These are phyloP conservation scores for Yarrowia phangngaensis DNA, from an alignment of 805 yeast genomes.

Conservation along the genomic window DNA sequence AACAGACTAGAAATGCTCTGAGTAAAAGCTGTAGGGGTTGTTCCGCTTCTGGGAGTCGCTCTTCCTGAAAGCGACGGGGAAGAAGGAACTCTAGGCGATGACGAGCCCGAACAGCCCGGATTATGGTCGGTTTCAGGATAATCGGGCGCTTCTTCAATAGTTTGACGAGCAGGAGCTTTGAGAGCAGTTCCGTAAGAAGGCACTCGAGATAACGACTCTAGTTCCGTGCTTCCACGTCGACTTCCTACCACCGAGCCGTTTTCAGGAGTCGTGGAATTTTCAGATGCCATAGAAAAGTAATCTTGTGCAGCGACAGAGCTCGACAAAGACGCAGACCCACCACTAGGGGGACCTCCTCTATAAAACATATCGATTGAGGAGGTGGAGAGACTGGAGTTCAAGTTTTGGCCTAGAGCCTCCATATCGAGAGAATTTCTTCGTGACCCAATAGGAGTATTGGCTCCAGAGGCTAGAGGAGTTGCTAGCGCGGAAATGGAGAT, in stretches of 20 bases:
- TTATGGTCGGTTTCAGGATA: conserved; percentile 43
- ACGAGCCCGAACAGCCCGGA: conserved; percentile 32
- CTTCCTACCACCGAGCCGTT: not conserved
- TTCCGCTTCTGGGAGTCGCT: conserved; percentile 14
- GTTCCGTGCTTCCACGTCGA: conserved; percentile 35
- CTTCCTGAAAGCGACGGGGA: conserved; percentile 22
- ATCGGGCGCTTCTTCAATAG: conserved; percentile 58
- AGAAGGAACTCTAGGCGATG: conserved; percentile 10
- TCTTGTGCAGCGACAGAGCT: not conserved
- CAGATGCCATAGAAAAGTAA: conserved; percentile 9
- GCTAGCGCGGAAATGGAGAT: conserved; percentile 43
- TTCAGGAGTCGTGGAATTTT: not conserved
- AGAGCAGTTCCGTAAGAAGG: conserved; percentile 85
- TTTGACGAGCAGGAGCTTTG: conserved; percentile 47
- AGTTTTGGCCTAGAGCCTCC: conserved; percentile 21
- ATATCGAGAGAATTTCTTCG: conserved; percentile 39
- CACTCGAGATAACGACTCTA: conserved; percentile 55
- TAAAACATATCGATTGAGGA: conserved; percentile 15
- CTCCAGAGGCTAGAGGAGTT: conserved; percentile 42
- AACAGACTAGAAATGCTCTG: conserved; percentile 24
- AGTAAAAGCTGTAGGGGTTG: conserved; percentile 13
- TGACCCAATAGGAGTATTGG: conserved; percentile 41
- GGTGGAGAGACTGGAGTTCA: not conserved
- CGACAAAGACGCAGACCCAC: no score
- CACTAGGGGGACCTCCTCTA: no score